Conservation (phyloP, 306 rosid species). For the Hippophae tibetana region DNA sequence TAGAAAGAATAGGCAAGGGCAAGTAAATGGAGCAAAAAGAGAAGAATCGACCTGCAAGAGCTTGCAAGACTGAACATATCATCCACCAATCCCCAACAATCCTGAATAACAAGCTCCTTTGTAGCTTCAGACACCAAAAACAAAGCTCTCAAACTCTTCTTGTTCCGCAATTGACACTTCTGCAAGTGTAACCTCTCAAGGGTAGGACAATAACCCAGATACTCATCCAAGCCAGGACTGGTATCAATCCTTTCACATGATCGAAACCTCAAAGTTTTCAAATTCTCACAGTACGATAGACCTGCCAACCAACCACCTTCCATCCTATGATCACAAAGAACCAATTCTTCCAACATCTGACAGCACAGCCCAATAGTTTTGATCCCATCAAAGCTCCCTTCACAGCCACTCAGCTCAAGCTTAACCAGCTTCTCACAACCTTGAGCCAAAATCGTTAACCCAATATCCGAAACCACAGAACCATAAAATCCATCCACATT, state of each 20-base stretch:
- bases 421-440: slow-evolving; percentile 78
- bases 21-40: slow-evolving; percentile 1
- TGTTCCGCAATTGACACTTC: slow-evolving; percentile 59
- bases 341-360: slow-evolving; percentile 79
- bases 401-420: slow-evolving; percentile 75
- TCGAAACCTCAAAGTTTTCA: slow-evolving; percentile 60
- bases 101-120: slow-evolving; percentile 55
- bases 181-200: slow-evolving; percentile 60
- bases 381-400: slow-evolving; percentile 82
- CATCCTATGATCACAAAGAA: slow-evolving; percentile 67
- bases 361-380: slow-evolving; percentile 87
- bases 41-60: slow-evolving; percentile 48
- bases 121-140: slow-evolving; percentile 48
- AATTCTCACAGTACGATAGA: slow-evolving; percentile 62
- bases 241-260: slow-evolving; percentile 58
- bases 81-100: slow-evolving; percentile 79
- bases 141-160: slow-evolving; percentile 39
- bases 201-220: slow-evolving; percentile 53
- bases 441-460: slow-evolving; percentile 74
- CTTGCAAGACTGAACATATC: slow-evolving; percentile 43
- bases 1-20: neutral
- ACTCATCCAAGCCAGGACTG: slow-evolving; percentile 52
- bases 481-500: slow-evolving; percentile 42
- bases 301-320: slow-evolving; percentile 85
- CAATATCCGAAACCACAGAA: slow-evolving; percentile 64